Evolutionary conservation across 768 basidiomycete species (phyloP).

Genomic region (Russula brevipes): DNA sequence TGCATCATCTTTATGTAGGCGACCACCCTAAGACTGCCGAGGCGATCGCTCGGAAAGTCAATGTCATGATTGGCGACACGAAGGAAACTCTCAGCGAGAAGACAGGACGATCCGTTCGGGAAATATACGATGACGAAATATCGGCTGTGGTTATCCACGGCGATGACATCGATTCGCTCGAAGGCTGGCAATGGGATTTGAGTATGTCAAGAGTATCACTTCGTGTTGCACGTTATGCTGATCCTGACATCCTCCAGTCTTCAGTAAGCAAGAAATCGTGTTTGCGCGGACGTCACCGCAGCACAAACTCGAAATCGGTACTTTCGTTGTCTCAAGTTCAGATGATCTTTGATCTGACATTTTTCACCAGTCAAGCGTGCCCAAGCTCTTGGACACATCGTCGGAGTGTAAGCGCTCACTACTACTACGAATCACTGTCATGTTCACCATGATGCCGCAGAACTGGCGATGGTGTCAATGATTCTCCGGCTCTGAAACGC

Average conservation of each 20-base stretch:
- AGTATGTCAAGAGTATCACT: conserved; percentile 38
- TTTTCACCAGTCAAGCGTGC: conserved; percentile 55
- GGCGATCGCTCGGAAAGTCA: conserved; percentile 69
- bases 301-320: conserved; percentile 69
- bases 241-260: conserved; percentile 40
- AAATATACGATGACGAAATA: conserved; percentile 65
- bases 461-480: conserved; percentile 69
- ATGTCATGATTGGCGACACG: conserved; percentile 62
- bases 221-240: neutral
- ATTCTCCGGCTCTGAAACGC: conserved; percentile 66
- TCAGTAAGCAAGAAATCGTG: conserved; percentile 63
- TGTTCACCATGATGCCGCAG: conserved; percentile 31
- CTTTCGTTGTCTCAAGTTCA: conserved; percentile 11
- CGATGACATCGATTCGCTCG: conserved; percentile 58
- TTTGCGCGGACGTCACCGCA: conserved; percentile 69
- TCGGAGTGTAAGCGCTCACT: conserved; percentile 52
- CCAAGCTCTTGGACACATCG: conserved; percentile 65
- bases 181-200: conserved; percentile 73
- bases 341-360: neutral
- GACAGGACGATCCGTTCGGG: conserved; percentile 48
- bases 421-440: neutral
- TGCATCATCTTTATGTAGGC: conserved; percentile 32
- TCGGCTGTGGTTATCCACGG: conserved; percentile 63
- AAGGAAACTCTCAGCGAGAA: conserved; percentile 54
- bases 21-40: conserved; percentile 73